Evolutionary conservation across 352 stramenopile genomes (phyloP).

Genomic region (Phytophthora fragariaefolia): DNA sequence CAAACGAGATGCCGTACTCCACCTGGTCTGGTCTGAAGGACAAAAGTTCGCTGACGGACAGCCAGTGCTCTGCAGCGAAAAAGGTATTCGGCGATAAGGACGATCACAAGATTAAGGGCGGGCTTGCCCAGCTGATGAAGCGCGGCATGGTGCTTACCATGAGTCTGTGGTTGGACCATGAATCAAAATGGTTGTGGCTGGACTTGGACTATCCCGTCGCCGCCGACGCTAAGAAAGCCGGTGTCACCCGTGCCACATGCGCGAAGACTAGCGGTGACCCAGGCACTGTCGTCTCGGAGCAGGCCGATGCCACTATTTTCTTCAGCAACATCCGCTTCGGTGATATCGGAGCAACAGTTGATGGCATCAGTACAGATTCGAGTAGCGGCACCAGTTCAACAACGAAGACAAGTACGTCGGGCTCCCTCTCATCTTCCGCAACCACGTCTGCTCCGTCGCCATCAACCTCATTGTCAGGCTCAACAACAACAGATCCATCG

Average conservation of each 20-base stretch:
- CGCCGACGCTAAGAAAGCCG: constrained; percentile 40
- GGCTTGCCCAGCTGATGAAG: constrained; percentile 51
- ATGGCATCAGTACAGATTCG: constrained; percentile 26
- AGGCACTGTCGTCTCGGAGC: constrained; percentile 43
- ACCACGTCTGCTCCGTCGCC: neutral
- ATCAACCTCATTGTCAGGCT: neutral
- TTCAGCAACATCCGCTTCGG: constrained; percentile 54
- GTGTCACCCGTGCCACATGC: constrained; percentile 59
- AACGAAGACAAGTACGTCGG: constrained; percentile 3
- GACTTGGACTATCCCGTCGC: constrained; percentile 57
- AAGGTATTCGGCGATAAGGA: constrained; percentile 51
- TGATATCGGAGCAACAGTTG: constrained; percentile 57
- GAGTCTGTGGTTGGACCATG: constrained; percentile 69
- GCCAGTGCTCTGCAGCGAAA: constrained; percentile 29
- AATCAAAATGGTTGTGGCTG: constrained; percentile 63
- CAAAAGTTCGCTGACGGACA: constrained; percentile 35
- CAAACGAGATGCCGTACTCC: constrained; percentile 22
- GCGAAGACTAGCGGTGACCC: constrained; percentile 47
- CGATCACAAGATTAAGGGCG: constrained; percentile 43
- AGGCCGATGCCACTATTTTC: constrained; percentile 52
- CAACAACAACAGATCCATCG: neutral
- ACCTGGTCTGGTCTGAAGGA: constrained; percentile 18
- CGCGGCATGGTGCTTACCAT: constrained; percentile 68
- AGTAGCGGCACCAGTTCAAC: constrained; percentile 7
- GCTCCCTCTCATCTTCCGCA: neutral